These are phyloP conservation scores for Xylariaceae sp. DNA, from an alignment of 2,329 filamentous ascomycete species.

Conservation along the genomic window DNA sequence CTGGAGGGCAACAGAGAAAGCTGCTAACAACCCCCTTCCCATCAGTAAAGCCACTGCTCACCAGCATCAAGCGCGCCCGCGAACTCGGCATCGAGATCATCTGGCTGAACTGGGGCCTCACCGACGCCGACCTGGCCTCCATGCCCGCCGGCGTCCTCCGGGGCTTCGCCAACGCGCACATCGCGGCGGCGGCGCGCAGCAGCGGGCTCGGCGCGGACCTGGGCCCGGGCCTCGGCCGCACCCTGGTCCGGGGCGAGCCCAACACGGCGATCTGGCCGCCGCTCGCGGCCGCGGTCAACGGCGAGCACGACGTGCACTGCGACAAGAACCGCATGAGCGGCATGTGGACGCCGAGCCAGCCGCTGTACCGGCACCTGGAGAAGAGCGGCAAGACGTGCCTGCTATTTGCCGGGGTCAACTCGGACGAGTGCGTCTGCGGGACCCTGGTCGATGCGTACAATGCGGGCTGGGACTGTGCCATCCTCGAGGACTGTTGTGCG, in stretches of 20 bases:
- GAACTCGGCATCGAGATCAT: conserved; percentile 38
- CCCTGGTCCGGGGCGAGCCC: conserved; percentile 47
- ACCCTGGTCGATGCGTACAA: not conserved
- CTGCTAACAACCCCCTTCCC: too few species aligned
- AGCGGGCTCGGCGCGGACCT: conserved; percentile 41
- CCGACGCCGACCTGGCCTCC: conserved; percentile 40
- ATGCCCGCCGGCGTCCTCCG: conserved; percentile 46
- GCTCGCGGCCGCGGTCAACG: conserved; percentile 33
- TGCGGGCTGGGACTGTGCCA: not conserved
- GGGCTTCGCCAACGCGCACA: conserved; percentile 37
- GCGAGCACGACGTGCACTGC: conserved; percentile 40
- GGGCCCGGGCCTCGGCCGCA: conserved; percentile 34
- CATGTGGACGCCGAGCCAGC: conserved; percentile 41
- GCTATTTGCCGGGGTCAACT: conserved; percentile 1
- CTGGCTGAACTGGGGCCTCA: conserved; percentile 43
- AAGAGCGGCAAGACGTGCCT: not conserved
- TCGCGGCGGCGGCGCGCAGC: conserved; percentile 6
- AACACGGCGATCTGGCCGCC: conserved; percentile 46
- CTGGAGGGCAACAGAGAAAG: too few species aligned
- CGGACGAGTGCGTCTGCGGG: conserved; percentile 1
- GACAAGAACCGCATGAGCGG: conserved; percentile 44
- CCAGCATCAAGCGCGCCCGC: conserved; percentile 42
- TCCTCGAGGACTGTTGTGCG: conserved; percentile 1
- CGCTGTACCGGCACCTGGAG: conserved; percentile 28
- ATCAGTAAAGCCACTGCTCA: too few species aligned